Evolutionary conservation across 202 grass and related monocot species (phyloP).

Genomic region (Zoysia matrella): DNA sequence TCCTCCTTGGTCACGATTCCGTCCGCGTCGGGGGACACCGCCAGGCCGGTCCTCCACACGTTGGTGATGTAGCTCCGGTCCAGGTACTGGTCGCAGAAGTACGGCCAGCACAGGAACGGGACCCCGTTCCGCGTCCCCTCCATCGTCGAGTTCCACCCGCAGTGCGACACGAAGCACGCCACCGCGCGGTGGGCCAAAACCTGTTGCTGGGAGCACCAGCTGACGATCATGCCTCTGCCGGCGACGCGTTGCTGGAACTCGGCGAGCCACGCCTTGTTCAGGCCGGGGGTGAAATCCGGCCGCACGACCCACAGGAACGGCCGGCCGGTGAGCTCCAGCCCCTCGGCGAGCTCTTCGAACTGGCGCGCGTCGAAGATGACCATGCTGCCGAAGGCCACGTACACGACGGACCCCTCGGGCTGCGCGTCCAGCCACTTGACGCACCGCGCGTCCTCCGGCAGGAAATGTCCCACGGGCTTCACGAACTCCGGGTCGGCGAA

Average conservation of each 20-base stretch:
- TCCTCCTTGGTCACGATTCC: constrained; percentile 45
- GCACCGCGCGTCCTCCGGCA: constrained; percentile 50
- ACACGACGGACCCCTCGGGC: constrained; percentile 37
- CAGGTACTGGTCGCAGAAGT: constrained; percentile 63
- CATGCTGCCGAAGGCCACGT: constrained; percentile 51
- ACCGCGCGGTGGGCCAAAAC: constrained; percentile 33
- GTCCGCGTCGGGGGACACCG: constrained; percentile 28
- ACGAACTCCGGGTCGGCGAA: not conserved
- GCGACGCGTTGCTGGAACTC: constrained; percentile 23
- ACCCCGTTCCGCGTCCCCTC: constrained; percentile 50
- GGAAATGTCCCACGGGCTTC: constrained; percentile 49
- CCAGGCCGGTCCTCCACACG: constrained; percentile 50
- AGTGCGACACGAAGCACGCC: constrained; percentile 54
- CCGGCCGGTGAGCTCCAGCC: constrained; percentile 36
- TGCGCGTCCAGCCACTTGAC: constrained; percentile 47
- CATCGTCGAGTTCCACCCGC: constrained; percentile 61
- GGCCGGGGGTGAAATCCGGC: constrained; percentile 19
- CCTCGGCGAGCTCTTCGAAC: constrained; percentile 46
- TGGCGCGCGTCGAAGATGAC: constrained; percentile 7
- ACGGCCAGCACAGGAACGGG: constrained; percentile 67
- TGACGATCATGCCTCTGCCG: constrained; percentile 32
- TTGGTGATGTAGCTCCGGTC: constrained; percentile 58
- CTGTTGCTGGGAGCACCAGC: constrained; percentile 47
- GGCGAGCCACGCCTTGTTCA: constrained; percentile 25
- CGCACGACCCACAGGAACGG: not conserved